phyloP scores from a whole-genome alignment of 768 basidiomycete genomes.

The Austroboletus eburneus region DNA sequence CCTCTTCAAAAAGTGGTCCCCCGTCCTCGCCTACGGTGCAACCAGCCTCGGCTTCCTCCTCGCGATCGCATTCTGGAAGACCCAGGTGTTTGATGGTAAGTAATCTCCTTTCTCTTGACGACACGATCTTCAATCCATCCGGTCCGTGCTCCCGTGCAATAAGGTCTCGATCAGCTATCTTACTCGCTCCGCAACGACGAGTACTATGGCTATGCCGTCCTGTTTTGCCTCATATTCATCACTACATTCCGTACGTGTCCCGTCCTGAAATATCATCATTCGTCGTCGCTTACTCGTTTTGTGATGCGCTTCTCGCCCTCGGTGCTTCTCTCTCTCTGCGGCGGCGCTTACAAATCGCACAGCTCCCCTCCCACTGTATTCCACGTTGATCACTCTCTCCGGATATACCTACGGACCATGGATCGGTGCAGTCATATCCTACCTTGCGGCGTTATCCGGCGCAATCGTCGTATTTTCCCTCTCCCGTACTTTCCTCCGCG shows the following conservation, averaged over 20 bases:
- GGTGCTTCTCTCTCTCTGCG: slow-evolving; percentile 11
- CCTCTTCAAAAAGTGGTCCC: slow-evolving; percentile 70
- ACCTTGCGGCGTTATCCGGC: slow-evolving; percentile 79
- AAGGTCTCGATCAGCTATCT: slow-evolving; percentile 81
- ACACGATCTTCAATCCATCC: not conserved
- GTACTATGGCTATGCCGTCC: slow-evolving; percentile 69
- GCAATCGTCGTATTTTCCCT: slow-evolving; percentile 80
- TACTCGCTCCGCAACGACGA: slow-evolving; percentile 71
- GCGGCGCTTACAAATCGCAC: slow-evolving; percentile 9
- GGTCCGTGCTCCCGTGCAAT: slow-evolving; percentile 1
- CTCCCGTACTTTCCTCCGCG: slow-evolving; percentile 71
- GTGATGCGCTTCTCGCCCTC: no score
- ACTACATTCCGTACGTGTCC: slow-evolving; percentile 79
- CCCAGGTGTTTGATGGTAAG: slow-evolving; percentile 78
- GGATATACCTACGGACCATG: slow-evolving; percentile 88
- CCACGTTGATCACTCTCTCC: slow-evolving; percentile 86
- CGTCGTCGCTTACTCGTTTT: no score
- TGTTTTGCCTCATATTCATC: slow-evolving; percentile 80
- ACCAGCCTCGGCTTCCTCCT: slow-evolving; percentile 75
- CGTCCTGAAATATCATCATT: slow-evolving; percentile 3
- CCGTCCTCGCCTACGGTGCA: slow-evolving; percentile 69
- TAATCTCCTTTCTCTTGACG: slow-evolving; percentile 8
- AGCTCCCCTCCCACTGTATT: slow-evolving; percentile 92
- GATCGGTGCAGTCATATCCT: slow-evolving; percentile 83
- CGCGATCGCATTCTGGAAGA: slow-evolving; percentile 81